phyloP scores from a whole-genome alignment of 2,329 filamentous ascomycete species.

The Nannizziopsis barbatae region DNA sequence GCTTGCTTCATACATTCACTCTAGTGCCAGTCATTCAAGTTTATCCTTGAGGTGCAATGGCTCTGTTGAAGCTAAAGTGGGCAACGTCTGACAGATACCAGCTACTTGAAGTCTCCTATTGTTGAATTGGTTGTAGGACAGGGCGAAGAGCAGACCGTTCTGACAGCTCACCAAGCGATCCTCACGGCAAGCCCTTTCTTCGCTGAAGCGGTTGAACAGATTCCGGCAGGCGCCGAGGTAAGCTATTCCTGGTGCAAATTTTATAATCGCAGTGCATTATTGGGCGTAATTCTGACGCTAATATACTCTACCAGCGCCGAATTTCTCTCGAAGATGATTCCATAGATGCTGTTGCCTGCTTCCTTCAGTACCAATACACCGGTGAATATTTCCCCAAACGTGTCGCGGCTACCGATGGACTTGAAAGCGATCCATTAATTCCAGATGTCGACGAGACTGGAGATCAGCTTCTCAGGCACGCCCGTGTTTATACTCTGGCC shows the following conservation, averaged over 20 bases:
- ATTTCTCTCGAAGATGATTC: conserved; percentile 59
- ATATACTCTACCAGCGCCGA: conserved; percentile 40
- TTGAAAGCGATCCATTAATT: conserved; percentile 57
- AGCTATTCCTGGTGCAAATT: not conserved
- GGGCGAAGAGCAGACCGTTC: conserved; percentile 48
- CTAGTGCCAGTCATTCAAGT: not conserved
- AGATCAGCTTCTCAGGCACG: conserved; percentile 74
- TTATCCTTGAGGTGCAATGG: not conserved
- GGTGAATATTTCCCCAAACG: conserved; percentile 68
- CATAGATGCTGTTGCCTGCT: conserved; percentile 62
- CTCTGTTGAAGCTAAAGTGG: not conserved
- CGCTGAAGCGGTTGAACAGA: conserved; percentile 49
- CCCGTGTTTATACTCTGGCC: conserved; percentile 78
- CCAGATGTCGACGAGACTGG: conserved; percentile 65
- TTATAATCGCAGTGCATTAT: not conserved
- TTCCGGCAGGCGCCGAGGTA: conserved; percentile 52
- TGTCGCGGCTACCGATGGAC: conserved; percentile 48
- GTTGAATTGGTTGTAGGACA: conserved; percentile 56
- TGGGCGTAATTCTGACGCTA: no score
- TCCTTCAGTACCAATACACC: conserved; percentile 75
- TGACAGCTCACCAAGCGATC: conserved; percentile 71
- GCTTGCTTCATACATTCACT: not conserved
- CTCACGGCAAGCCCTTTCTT: conserved; percentile 67
- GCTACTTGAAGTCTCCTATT: conserved; percentile 57
- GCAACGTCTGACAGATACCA: conserved; percentile 12